These are phyloP conservation scores for Colletotrichum graminicola DNA, from an alignment of 2,329 filamentous ascomycete genomes.

Conservation along the genomic window DNA sequence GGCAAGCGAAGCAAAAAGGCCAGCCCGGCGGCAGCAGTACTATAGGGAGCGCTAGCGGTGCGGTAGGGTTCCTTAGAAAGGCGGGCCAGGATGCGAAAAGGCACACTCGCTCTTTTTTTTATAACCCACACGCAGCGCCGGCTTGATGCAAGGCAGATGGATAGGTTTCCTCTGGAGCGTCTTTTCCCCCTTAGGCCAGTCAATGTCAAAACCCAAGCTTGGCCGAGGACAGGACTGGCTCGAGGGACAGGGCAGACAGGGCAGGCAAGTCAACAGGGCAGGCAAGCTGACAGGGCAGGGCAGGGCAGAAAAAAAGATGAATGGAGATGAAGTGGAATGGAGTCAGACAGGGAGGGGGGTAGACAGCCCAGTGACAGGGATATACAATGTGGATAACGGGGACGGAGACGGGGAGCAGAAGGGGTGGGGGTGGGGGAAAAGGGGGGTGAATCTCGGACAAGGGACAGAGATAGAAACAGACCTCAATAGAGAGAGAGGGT, in stretches of 20 bases:
- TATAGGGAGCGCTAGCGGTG: conserved; percentile 15
- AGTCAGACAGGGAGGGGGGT: neutral
- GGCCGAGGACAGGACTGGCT: conserved; percentile 1
- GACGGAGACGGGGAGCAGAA: neutral
- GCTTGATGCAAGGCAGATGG: conserved; percentile 10
- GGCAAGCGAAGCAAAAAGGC: conserved; percentile 24
- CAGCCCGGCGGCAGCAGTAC: conserved; percentile 10
- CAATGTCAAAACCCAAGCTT: neutral
- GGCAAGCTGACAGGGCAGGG: conserved; percentile 6
- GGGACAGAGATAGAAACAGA: neutral
- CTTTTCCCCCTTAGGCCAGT: neutral
- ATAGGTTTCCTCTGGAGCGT: neutral
- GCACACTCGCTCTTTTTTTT: neutral
- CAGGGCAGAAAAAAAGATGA: conserved; percentile 7
- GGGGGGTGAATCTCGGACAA: conserved; percentile 11
- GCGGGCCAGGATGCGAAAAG: neutral
- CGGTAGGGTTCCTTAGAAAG: conserved; percentile 3
- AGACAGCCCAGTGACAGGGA: neutral
- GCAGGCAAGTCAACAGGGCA: neutral
- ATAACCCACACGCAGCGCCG: neutral
- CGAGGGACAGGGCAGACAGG: neutral
- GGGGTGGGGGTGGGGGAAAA: neutral
- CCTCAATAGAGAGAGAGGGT: neutral
- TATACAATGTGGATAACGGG: neutral
- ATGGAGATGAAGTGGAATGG: conserved; percentile 8